Evolutionary conservation across 2,329 filamentous ascomycete genomes (phyloP).

Genomic region (Intubia oerlemansii): DNA sequence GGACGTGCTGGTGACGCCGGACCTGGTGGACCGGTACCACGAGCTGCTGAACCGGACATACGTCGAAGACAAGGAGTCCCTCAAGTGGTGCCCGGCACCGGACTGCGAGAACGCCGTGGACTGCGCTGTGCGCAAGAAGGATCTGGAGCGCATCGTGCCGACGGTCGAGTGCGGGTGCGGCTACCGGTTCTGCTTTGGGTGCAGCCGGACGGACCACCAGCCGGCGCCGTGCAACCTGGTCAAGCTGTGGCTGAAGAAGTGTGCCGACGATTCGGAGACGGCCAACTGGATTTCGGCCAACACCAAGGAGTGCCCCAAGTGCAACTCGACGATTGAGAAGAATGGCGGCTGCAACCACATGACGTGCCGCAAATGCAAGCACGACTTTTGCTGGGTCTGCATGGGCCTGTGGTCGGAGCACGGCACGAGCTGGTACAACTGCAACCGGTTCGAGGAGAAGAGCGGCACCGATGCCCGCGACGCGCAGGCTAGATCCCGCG

Average conservation of each 20-base stretch:
- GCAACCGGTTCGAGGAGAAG: constrained; percentile 93
- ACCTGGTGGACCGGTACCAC: constrained; percentile 46
- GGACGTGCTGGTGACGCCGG: constrained; percentile 45
- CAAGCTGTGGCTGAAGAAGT: constrained; percentile 94
- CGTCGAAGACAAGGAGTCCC: constrained; percentile 84
- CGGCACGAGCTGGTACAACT: constrained; percentile 98
- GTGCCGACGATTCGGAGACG: constrained; percentile 92
- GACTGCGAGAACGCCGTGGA: constrained; percentile 89
- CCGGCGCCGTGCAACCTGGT: constrained; percentile 81
- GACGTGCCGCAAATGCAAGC: constrained; percentile 88
- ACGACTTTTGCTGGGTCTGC: constrained; percentile 99
- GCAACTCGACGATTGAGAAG: constrained; percentile 94
- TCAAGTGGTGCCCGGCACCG: constrained; percentile 97
- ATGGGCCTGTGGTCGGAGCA: constrained; percentile 99
- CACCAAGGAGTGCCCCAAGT: constrained; percentile 94
- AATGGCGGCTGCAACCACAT: constrained; percentile 97
- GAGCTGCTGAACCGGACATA: constrained; percentile 81
- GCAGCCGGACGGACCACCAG: constrained; percentile 73
- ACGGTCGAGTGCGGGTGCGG: constrained; percentile 74
- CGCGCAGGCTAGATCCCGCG: constrained; percentile 74
- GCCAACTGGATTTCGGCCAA: constrained; percentile 99
- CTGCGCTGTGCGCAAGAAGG: constrained; percentile 68
- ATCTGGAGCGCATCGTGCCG: constrained; percentile 65
- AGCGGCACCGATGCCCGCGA: constrained; percentile 78
- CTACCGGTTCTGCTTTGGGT: constrained; percentile 88